Evolutionary conservation across 225 moss, liverwort and hornwort genomes (phyloP).

Genomic region (Pseudisothecium myosuroides): DNA sequence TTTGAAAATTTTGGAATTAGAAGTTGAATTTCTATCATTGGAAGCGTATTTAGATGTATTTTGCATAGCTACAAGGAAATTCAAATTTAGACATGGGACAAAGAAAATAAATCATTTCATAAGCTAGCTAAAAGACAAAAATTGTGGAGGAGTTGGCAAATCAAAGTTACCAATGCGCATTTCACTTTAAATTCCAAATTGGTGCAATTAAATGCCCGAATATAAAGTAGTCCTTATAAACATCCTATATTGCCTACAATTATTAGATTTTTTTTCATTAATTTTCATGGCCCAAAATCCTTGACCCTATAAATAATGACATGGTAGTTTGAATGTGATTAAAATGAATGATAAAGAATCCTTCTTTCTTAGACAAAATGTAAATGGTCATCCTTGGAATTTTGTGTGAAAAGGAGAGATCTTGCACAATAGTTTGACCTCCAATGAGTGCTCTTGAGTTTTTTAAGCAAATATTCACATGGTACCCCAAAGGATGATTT

Average conservation of each 20-base stretch:
- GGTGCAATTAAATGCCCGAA: too few species aligned
- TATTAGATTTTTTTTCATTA: too few species aligned
- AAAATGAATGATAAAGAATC: background rate
- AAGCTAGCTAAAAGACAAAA: background rate
- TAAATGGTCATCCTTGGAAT: background rate
- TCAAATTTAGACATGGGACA: background rate
- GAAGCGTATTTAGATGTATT: background rate
- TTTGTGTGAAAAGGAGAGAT: background rate
- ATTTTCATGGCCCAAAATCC: background rate
- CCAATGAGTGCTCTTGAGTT: background rate
- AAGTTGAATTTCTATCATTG: background rate
- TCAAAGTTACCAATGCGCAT: too few species aligned
- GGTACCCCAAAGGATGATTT: background rate
- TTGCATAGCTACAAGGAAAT: background rate
- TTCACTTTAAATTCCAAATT: too few species aligned
- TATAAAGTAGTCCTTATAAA: background rate
- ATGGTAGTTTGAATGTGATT: too few species aligned
- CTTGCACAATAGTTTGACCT: background rate
- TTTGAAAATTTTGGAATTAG: background rate
- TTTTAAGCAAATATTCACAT: background rate
- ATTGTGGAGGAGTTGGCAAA: too few species aligned
- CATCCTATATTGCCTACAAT: background rate
- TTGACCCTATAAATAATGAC: too few species aligned
- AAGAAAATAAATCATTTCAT: background rate
- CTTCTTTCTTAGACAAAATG: background rate